These are phyloP conservation scores for Corylus avellana DNA, from an alignment of 306 rosid species.

Conservation along the genomic window DNA sequence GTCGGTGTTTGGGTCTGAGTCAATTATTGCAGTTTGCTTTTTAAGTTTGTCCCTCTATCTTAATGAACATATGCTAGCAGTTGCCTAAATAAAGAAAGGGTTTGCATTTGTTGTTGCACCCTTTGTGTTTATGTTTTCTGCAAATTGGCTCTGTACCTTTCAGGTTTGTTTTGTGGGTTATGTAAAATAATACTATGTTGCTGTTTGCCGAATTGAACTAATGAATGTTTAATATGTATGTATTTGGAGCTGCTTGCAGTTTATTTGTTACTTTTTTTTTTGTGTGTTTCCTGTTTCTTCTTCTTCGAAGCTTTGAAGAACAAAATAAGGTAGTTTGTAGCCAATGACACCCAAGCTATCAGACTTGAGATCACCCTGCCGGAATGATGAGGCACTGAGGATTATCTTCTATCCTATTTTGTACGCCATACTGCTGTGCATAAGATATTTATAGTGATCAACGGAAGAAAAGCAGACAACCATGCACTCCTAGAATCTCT, in stretches of 20 bases:
- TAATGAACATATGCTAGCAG: slow-evolving; percentile 25
- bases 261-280: neutral
- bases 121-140: slow-evolving; percentile 27
- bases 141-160: slow-evolving; percentile 17
- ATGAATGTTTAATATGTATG: slow-evolving; percentile 12
- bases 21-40: slow-evolving; percentile 33
- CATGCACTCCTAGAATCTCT: too few species aligned
- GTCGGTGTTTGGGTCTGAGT: slow-evolving; percentile 20
- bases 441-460: too few species aligned
- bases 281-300: neutral
- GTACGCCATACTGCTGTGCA: too few species aligned
- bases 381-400: neutral
- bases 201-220: slow-evolving; percentile 11
- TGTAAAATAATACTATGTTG: slow-evolving; percentile 32
- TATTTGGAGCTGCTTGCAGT: neutral
- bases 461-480: too few species aligned
- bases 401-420: too few species aligned
- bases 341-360: too few species aligned
- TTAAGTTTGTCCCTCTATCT: slow-evolving; percentile 31
- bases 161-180: slow-evolving; percentile 14
- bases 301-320: too few species aligned
- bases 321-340: too few species aligned
- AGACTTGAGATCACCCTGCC: neutral
- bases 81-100: slow-evolving; percentile 39
- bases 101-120: slow-evolving; percentile 25